Base-by-base conservation (phyloP, 495 filamentous ascomycete genomes). In the Penicillium egyptiacum region DNA sequence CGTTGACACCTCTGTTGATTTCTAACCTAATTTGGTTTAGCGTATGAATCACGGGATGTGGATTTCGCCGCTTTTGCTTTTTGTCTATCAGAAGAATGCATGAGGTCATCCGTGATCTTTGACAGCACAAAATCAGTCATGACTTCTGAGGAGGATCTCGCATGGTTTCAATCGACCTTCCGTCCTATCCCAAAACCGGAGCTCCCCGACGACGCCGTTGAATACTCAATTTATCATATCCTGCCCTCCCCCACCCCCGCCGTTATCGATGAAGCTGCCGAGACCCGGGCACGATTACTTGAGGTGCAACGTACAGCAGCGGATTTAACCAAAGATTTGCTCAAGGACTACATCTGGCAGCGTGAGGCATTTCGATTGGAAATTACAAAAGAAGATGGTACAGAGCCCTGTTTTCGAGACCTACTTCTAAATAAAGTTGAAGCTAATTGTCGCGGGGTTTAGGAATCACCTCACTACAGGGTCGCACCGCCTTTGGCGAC, bases 291-390 rank as follows among this genome's bases (percentile, higher is more conserved):
- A 11, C 81, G 79, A 28, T 79, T 98, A 52, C 85, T 87, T 50
- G 73, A 81, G n/a, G 78, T 96, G 5, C 85, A 90, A 59, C 86
- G 79, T 65, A 81, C 81, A 10, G 86, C 88, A 4, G 75, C 79
- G 4, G 78, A 84, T 50, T 70, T 94, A 52, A 78, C 75, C 9
- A 84, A 85, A 39, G 71, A 77, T 20, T 68, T 89, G 22, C 73
- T 92, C 39, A 87, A 86, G 59, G 89, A 88, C 48, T 97, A 96
- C 65, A 96, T 98, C 56, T 98, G 94, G 94, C 94, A 98, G 72
- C 85, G 92, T 4, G 90, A 96, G 20, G 70, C 73, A 4, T 92
- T 98, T 57, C 72, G 72, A 5, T 67, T 96, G 20, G 77, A 82
- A 14, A 69, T 88, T 7, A 75, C 74, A 23, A 84, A 84, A 54